A percentile compares a stretch with the other conserved stretches of the same genome.
phyloP scores from a whole-genome alignment of 352 stramenopile genomes.

The Phytophthora citrophthora region DNA sequence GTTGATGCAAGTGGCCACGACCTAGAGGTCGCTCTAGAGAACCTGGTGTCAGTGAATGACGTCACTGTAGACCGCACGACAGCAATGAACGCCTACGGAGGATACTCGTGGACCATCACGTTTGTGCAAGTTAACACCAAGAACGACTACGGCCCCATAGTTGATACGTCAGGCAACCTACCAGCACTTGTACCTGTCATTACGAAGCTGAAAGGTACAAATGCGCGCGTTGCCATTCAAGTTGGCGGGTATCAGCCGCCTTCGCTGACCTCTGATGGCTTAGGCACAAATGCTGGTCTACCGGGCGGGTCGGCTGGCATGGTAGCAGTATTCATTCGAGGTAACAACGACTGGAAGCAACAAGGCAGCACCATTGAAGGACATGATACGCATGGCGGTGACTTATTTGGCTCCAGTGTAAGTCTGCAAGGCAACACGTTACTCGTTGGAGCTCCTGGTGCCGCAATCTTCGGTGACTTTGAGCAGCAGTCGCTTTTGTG shows the following conservation, averaged over 20 bases:
- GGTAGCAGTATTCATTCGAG: constrained; percentile 65
- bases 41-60: constrained; percentile 75
- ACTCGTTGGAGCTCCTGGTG: constrained; percentile 69
- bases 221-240: constrained; percentile 56
- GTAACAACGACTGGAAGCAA: constrained; percentile 80
- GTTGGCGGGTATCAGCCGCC: constrained; percentile 57
- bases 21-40: constrained; percentile 66
- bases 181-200: constrained; percentile 66
- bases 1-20: constrained; percentile 60
- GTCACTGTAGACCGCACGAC: constrained; percentile 65
- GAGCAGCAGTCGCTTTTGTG: constrained; percentile 79
- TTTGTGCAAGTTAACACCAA: constrained; percentile 83
- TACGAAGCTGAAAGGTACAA: constrained; percentile 61
- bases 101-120: constrained; percentile 88
- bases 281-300: constrained; percentile 52
- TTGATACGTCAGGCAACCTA: constrained; percentile 72
- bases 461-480: constrained; percentile 73
- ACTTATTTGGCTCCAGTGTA: constrained; percentile 81
- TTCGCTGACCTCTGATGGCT: constrained; percentile 37
- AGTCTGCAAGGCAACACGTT: constrained; percentile 57
- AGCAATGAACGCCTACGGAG: constrained; percentile 74
- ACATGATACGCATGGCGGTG: constrained; percentile 61
- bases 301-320: constrained; percentile 66
- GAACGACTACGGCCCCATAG: constrained; percentile 72
- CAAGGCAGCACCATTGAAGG: constrained; percentile 63